A percentile compares a stretch with the other conserved stretches of the same genome.
Conservation (phyloP, 768 basidiomycete species). For the Lactarius tabidus region DNA sequence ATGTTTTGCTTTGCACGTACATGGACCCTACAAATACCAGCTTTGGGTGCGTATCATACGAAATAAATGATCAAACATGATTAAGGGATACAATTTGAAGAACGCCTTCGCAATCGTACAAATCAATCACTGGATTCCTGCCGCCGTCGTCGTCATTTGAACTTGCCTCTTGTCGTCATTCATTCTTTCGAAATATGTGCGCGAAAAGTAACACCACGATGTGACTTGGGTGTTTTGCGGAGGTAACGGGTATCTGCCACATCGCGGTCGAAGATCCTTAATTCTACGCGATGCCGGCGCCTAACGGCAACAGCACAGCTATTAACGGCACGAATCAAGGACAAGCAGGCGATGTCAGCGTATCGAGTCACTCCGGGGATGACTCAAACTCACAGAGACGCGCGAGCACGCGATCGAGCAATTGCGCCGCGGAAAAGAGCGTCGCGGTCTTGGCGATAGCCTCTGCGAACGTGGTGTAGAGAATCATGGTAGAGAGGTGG, state of each 20-base stretch:
- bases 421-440: conserved; percentile 10
- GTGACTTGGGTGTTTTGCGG: not conserved
- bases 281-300: conserved; percentile 17
- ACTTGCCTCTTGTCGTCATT: not conserved
- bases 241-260: not conserved
- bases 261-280: not conserved
- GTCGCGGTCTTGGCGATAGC: not conserved
- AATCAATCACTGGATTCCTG: not conserved
- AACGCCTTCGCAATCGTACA: not conserved
- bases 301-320: conserved; percentile 11
- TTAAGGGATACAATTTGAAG: not conserved
- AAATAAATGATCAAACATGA: not conserved
- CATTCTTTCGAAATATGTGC: not conserved
- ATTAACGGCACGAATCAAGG: not conserved
- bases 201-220: not conserved
- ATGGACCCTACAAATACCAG: not conserved
- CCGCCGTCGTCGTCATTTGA: not conserved
- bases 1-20: not conserved
- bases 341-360: not conserved
- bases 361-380: not conserved
- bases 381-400: conserved; percentile 1
- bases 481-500: conserved; percentile 1
- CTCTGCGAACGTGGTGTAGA: not conserved
- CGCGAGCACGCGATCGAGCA: conserved; percentile 13
- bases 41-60: not conserved